phyloP scores from a whole-genome alignment of 176 grass and related monocot genomes.

The Carex parvula region DNA sequence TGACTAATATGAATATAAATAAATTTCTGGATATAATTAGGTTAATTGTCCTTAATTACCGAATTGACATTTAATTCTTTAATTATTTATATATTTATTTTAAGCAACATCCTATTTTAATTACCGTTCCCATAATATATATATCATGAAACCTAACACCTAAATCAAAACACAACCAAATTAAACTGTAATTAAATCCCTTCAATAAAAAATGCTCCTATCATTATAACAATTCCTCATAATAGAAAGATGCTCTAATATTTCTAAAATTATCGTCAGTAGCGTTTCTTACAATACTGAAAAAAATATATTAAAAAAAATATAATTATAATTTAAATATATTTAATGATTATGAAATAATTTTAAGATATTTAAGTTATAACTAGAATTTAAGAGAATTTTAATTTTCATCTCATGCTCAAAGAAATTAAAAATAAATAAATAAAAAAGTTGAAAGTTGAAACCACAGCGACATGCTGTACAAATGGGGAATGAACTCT shows the following conservation, averaged over 20 bases:
- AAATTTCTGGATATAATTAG: not conserved
- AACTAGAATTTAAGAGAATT: too few relatives aligned
- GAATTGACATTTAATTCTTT: not conserved
- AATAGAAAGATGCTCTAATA: too few relatives aligned
- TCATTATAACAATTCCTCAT: not conserved
- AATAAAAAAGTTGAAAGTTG: not conserved
- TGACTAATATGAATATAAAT: not conserved
- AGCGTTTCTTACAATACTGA: too few relatives aligned
- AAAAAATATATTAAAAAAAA: too few relatives aligned
- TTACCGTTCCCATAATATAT: not conserved
- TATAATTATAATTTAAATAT: too few relatives aligned
- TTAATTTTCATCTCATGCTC: too few relatives aligned
- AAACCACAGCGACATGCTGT: not conserved
- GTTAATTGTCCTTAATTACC: not conserved
- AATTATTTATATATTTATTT: not conserved
- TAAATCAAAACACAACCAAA: not conserved
- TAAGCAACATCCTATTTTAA: not conserved
- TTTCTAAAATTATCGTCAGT: too few relatives aligned
- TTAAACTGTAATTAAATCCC: not conserved
- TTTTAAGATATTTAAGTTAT: too few relatives aligned
- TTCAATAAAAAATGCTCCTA: not conserved
- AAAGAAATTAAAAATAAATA: not conserved
- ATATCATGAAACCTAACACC: not conserved
- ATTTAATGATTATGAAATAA: too few relatives aligned
- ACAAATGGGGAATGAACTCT: too few relatives aligned